A percentile compares a stretch with the other conserved stretches of the same genome.
phyloP scores from a whole-genome alignment of 805 yeast species.

The Teunomyces aglyptinius region DNA sequence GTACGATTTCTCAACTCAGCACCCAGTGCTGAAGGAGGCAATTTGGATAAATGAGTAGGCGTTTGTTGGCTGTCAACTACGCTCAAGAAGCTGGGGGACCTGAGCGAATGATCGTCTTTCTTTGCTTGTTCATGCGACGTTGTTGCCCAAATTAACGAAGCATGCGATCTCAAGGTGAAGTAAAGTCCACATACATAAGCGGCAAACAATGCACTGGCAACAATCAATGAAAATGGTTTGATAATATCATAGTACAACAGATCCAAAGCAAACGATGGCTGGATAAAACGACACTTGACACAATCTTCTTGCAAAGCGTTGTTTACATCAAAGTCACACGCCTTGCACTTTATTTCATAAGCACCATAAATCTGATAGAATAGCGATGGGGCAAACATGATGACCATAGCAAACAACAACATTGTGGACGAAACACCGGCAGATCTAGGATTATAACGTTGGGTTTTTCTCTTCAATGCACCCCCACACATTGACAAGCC shows the following conservation, averaged over 20 bases:
- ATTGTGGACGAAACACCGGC: constrained; percentile 98
- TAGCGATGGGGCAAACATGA: constrained; percentile 89
- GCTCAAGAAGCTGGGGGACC: constrained; percentile 41
- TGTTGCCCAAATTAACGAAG: constrained; percentile 90
- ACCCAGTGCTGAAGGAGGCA: constrained; percentile 1
- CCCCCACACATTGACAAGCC: constrained; percentile 98
- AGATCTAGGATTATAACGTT: constrained; percentile 89
- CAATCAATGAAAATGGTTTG: constrained; percentile 76
- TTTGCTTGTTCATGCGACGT: constrained; percentile 34
- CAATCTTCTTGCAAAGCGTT: constrained; percentile 42
- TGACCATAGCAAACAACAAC: constrained; percentile 86
- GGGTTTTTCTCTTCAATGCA: constrained; percentile 88
- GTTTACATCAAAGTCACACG: constrained; percentile 37
- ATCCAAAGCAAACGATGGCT: constrained; percentile 73
- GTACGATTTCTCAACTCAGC: background rate
- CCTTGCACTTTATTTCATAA: constrained; percentile 70
- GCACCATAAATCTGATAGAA: constrained; percentile 88
- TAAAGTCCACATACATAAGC: constrained; percentile 87
- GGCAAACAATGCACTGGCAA: constrained; percentile 75
- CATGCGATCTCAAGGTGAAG: constrained; percentile 94
- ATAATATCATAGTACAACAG: constrained; percentile 63
- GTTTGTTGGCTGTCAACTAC: constrained; percentile 7
- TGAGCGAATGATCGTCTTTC: constrained; percentile 18
- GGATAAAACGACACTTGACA: constrained; percentile 70
- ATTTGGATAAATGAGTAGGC: background rate